A percentile compares a stretch with the other conserved stretches of the same genome.
phyloP scores from a whole-genome alignment of 805 yeast species.

The Metschnikowia lachancei region DNA sequence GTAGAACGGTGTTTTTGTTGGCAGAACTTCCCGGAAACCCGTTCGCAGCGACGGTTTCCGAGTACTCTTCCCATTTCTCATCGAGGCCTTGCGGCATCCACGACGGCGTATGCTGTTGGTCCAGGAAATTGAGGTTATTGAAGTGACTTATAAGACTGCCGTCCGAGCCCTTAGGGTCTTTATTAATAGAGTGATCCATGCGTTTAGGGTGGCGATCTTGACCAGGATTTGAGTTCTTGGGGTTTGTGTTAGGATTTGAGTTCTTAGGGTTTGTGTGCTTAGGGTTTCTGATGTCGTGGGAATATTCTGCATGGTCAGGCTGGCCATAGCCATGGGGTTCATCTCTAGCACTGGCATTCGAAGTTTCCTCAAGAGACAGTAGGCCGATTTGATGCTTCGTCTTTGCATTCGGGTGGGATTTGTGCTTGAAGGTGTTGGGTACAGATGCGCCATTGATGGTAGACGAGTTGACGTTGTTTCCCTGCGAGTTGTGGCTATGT shows the following conservation, averaged over 20 bases:
- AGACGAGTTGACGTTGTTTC: conserved; percentile 13
- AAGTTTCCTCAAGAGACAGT: conserved; percentile 10
- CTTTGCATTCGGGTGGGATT: conserved; percentile 45
- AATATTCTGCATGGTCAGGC: too few species aligned
- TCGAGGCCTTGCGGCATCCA: conserved; percentile 44
- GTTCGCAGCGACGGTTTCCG: background rate
- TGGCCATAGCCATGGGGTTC: background rate
- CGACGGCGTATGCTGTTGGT: conserved; percentile 30
- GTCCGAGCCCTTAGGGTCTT: background rate
- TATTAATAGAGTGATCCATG: too few species aligned
- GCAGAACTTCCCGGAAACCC: background rate
- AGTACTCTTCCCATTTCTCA: conserved; percentile 33
- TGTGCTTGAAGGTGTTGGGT: conserved; percentile 45
- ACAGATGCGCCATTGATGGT: conserved; percentile 27
- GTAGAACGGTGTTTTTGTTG: background rate
- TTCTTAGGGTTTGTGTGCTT: too few species aligned
- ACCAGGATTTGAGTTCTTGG: too few species aligned
- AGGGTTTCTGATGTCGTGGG: too few species aligned
- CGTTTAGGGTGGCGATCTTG: too few species aligned
- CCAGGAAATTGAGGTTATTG: background rate
- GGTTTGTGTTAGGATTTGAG: too few species aligned
- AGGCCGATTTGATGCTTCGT: conserved; percentile 34
- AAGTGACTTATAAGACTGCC: background rate
- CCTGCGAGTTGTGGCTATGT: conserved; percentile 16
- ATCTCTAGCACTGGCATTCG: conserved; percentile 3